Base-by-base conservation (phyloP, 2,329 filamentous ascomycete genomes). In the Talaromyces sp. region DNA sequence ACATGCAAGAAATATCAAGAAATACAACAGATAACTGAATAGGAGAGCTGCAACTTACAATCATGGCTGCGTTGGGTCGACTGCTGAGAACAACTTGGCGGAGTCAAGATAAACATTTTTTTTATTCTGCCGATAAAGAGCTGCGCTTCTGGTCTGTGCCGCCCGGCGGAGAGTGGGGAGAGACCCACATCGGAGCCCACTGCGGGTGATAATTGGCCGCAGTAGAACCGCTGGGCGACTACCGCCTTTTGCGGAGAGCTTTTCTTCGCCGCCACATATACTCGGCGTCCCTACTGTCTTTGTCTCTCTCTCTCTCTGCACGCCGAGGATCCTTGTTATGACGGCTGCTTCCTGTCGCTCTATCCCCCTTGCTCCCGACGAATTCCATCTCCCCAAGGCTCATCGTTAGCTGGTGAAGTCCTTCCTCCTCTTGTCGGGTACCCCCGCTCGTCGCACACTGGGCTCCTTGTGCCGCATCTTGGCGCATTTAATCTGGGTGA, bases 121-220 rank as follows among this genome's bases (percentile, higher is more conserved):
- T 74, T 75, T 75, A 56, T 62, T 62, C 61, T 71, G 63, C 67
- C 67, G 67, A 65, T 67, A 67, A 68, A 64, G 65, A 67, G 67
- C 10, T 56, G 61, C 58, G 54, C 31, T 14, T 47, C 4, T 57
- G 57, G 61, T 42, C n/a, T 31, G n/a, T 53, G 9, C 1, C 44
- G 34, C 31, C 44, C 9, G 23, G 53, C 57, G 18, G 8, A 51
- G 42, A 56, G 61, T 56, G 74, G 71, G 73, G 63, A 51, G 52
- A 51, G 30, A 72, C 71, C 72, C 65, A 47, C 18, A 40, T 36
- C 23, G 65, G 31, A 64, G 56, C 34, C 72, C 69, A 69, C 65
- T 65, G 69, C 73, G 72, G 68, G 36, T 14, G 52, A 52, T 62
- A 69, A 75, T 74, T 70, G 67, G 64, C 36, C 51, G 54, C 60